Base-by-base conservation (phyloP, 2,329 filamentous ascomycete species). In the Colletotrichum melonis region DNA sequence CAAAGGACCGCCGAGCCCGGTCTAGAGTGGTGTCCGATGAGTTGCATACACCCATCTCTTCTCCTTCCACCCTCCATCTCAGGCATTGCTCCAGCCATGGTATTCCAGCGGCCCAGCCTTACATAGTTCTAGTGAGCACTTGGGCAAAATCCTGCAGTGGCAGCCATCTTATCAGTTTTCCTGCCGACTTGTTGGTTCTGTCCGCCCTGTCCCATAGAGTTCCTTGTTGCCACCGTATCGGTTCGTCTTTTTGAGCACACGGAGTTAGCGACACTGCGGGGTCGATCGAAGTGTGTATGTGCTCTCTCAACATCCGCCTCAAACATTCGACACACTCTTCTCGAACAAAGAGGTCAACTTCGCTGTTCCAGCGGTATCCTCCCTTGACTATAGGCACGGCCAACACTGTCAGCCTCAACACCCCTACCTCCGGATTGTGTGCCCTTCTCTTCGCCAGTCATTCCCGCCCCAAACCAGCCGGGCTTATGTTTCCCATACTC, bases 11-110 rank as follows among this genome's bases (percentile, higher is more conserved):
- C 60, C 71, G 67, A 71, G 60, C 35, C 60, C 35, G 60, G 62
- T 11, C 24, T 52, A 1, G 67, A 38, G 22, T 14, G 28, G 46
- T 38, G 60, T 11, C 54, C 71, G 46, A 58, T 66, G 56, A 52
- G 60, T 73, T 73, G 62, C 71, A 73, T 60, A 62, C 35, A 54
- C 56, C 60, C 62, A 52, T 62, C 59, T 28, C 54, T 56, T 65
- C 30, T 56, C 30, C 55, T 52, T 12, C 35, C 8, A 66, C 56
- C 60, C 62, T 62, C 71, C 71, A 35, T 66, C 62, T 49, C 49
- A 60, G 19, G 46, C 19, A 54, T 71, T 24, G 35, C 35, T 62
- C 60, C 28, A 32, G 14, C 46, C 7, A 8, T 38, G 3, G 55
- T 49, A 19, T 22, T 30, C 14, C 71, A 4, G 60, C 30, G 67